Base-by-base conservation (phyloP, 176 grass and related monocot species). In the Rhynchospora breviuscula region DNA sequence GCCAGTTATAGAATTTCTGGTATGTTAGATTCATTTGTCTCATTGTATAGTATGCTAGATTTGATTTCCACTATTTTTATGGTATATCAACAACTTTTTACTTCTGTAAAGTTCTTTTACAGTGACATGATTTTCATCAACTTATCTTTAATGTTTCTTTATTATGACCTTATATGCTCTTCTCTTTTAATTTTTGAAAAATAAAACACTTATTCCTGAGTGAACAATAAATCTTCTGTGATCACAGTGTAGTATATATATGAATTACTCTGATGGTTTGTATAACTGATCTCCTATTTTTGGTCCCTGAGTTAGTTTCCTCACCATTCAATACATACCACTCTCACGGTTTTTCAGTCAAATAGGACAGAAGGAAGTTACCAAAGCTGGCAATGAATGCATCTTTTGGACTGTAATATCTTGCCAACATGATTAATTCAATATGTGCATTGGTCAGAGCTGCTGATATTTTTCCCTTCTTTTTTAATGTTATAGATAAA, bases 1-100 rank as follows among this genome's bases (percentile, higher is more conserved):
- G 6, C 47, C 23, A 29, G 29, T 77, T 77, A 47, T 56, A 53
- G 12, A 56, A 56, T 76, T 15, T 77, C 12, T 31, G 72, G 48
- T 77, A 54, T 56, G 72, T 77, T 77, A 77, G 48, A 47, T 77
- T 77, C 12, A 77, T 31, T n/a, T 17, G 48, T 56, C 26, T 77
- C 21, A 53, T 53, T 77, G 72, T 54, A 77, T 77, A 44, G 31
- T 33, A 54, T 77, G 49, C 49, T 54, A 56, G 72, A 31, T 56
- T 22, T 29, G 29, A 12, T 76, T 76, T 53, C 17, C 48, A 15
- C 48, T 76, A 31, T 56, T 54, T 76, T 12, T 54, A 51, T 17
- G 72, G 22, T 10, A 31, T 54, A 75, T 15, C 7, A 75, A 52
- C 12, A 77, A 33, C 13, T 0, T 26, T 52, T 51, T 26, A 25